These are phyloP conservation scores for Ganoderma lingzhi DNA, from an alignment of 1,284 basidiomycete genomes.

Conservation along the genomic window DNA sequence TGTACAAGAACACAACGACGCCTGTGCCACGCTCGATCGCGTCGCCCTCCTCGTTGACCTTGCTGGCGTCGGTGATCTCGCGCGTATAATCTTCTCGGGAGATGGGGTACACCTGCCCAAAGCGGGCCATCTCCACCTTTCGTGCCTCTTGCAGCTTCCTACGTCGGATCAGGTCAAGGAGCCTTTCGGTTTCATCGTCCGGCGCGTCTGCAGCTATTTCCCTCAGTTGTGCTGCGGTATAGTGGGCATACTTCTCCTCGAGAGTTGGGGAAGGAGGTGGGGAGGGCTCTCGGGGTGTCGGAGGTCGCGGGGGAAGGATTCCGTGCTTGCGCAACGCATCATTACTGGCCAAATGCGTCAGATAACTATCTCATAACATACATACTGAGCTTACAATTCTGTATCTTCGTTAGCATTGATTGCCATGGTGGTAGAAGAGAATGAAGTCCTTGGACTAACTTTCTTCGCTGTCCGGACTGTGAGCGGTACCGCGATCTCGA, in stretches of 20 bases:
- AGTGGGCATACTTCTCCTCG: constrained; percentile 71
- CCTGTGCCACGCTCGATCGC: constrained; percentile 78
- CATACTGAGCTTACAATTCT: constrained; percentile 76
- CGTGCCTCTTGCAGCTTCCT: constrained; percentile 73
- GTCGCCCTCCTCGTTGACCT: constrained; percentile 71
- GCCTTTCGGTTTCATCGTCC: constrained; percentile 82
- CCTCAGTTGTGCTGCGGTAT: constrained; percentile 71
- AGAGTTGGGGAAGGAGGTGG: constrained; percentile 73
- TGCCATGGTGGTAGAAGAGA: constrained; percentile 52
- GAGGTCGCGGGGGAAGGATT: constrained; percentile 82
- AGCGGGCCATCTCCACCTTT: constrained; percentile 73
- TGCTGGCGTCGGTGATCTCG: constrained; percentile 95
- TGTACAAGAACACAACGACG: constrained; percentile 90
- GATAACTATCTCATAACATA: constrained; percentile 17
- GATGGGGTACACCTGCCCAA: constrained; percentile 91
- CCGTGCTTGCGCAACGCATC: constrained; percentile 92
- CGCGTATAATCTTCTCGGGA: constrained; percentile 93
- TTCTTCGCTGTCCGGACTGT: background rate
- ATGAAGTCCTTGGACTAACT: background rate
- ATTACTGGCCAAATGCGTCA: constrained; percentile 63
- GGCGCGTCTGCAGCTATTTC: constrained; percentile 73
- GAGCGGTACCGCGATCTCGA: background rate
- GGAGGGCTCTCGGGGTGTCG: constrained; percentile 77
- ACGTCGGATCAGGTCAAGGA: constrained; percentile 75
- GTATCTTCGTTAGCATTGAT: constrained; percentile 90